Base-by-base conservation (phyloP, 805 yeast species). In the Candida methanosorbosa region DNA sequence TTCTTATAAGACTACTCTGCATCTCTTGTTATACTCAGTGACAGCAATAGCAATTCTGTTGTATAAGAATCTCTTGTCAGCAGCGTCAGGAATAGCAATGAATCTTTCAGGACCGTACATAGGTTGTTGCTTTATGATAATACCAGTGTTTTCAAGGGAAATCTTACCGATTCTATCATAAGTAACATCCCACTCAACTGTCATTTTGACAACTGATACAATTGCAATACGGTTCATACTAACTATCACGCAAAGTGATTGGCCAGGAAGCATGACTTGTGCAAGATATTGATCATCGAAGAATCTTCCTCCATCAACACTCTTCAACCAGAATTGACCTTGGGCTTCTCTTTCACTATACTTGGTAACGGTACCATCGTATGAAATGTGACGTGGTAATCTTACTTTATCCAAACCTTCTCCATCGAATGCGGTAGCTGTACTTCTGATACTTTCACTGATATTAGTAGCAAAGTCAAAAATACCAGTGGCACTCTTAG, bases 401-500 rank as follows among this genome's bases (percentile, higher is more conserved):
- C 98, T 71, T 1, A 85, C 83, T 41, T 83, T 78, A 37, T 78
- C 83, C 32, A 88, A 69, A 0, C 80, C 80, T 29, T 78, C 86
- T 4, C 70, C 75, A 53, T 86, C 95, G 52, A 86, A 81, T 1
- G 83, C 90, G 0, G 95, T 84, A 0, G 99, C 86, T 0, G 97
- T 84, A 53, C 81, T 88, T 40, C 88, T 70, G 32, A 94, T 87
- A 19, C 97, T 97, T 53, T 88, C 97, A 60, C 95, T 79, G 25
- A 92, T 78, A 56, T 85, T 90, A 35, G 83, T 81, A 1, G 97
- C 95, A 42, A 94, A 66, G 53, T 92, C 99, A 44, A 92, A 79
- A 18, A 92, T 54, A 11, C 99, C 99, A 45, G 90, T 87, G 0
- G 96, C 95, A 0, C 97, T 85, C 63, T 92, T 92, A 0, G 98